Evolutionary conservation across 331 rosid species (phyloP).

Genomic region (Saraca asoca): DNA sequence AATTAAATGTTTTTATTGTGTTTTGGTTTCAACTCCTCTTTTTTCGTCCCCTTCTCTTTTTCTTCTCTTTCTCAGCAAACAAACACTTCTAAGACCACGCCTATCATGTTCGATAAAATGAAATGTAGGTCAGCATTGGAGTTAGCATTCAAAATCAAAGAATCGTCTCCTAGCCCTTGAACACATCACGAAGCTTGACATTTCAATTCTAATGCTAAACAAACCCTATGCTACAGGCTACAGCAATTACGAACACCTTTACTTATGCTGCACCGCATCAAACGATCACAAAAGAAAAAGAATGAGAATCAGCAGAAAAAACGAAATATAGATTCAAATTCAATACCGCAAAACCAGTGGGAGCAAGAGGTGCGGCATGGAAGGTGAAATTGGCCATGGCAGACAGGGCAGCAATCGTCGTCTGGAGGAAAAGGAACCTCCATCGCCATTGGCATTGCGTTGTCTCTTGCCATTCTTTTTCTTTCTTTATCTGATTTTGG

Average conservation of each 20-base stretch:
- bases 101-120: not conserved
- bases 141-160: not conserved
- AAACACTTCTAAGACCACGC: not conserved
- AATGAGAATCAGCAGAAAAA: not conserved
- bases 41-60: not conserved
- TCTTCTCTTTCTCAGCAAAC: not conserved
- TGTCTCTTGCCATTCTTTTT: not conserved
- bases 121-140: not conserved
- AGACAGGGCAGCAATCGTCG: constrained; percentile 35
- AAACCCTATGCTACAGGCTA: not conserved
- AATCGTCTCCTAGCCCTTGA: not conserved
- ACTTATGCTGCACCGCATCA: not conserved
- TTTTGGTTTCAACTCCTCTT: not conserved
- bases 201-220: not conserved
- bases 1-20: too few species aligned
- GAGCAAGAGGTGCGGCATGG: constrained; percentile 36
- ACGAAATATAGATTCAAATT: not conserved
- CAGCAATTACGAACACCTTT: not conserved
- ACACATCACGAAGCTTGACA: not conserved
- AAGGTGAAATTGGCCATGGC: constrained; percentile 25
- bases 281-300: not conserved
- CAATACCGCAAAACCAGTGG: constrained; percentile 35
- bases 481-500: not conserved
- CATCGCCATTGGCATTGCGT: not conserved
- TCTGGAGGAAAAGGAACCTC: constrained; percentile 30